Base-by-base conservation (phyloP, 2,329 filamentous ascomycete species). In the Talaromyces sp. region DNA sequence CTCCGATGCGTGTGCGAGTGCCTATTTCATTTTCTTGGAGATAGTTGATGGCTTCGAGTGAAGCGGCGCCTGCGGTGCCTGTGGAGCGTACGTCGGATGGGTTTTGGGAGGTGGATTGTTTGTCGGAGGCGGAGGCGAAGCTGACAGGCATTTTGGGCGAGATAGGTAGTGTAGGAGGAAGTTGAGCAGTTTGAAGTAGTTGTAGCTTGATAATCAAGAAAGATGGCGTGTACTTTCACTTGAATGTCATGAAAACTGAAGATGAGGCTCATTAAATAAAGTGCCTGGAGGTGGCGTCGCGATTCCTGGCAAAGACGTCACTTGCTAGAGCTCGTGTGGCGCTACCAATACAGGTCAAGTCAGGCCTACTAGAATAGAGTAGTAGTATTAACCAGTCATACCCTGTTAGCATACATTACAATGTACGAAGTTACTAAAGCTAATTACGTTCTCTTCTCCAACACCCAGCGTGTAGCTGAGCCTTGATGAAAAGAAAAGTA, bases 401-500 rank as follows among this genome's bases (percentile, higher is more conserved):
- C 3, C 9, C 3, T 6, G 13, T 6, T 3, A 50, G 16, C 11
- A 31, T 5, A 4, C 8, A 31, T 4, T 27, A 27, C 2, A 50
- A 22, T 22, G 22, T 22, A 22, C 22, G 22, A 22, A 22, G 22
- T 22, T 22, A n/a, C n/a, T 22, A 10, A 24, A 2, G 47, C 19
- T 22, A 14, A 3, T 9, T 13, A 37, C 4, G n/a, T 7, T 45
- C 65, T 72, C 75, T 75, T 78, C 76, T 74, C 73, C 75, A 77
- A 73, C 64, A 60, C 74, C 72, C 66, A 69, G 72, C 73, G 9
- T 71, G 68, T 75, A 71, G 74, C 76, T 68, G 71, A 68, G 69
- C 67, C 66, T 74, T 75, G 75, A 80, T 80, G 79, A 81, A 80
- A 80, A 80, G 71, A 73, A 67, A 59, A 41, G 66, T 64, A 70